A percentile compares a stretch with the other conserved stretches of the same genome.
These are phyloP conservation scores for Roridomyces roridus DNA, from an alignment of 768 basidiomycete genomes.

Conservation along the genomic window DNA sequence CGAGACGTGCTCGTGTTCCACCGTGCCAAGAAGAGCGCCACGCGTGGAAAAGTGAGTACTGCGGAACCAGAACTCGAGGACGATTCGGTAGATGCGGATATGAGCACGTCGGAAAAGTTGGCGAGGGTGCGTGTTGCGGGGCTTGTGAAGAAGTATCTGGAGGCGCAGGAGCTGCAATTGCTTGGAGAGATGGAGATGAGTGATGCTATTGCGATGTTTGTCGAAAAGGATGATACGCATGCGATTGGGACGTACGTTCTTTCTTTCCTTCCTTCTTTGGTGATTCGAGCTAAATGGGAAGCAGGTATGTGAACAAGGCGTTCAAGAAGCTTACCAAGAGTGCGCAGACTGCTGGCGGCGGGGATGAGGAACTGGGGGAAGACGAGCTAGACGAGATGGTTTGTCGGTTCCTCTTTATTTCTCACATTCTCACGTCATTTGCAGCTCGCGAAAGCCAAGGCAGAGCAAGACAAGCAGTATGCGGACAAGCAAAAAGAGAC, in stretches of 20 bases:
- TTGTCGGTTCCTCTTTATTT: conserved; percentile 24
- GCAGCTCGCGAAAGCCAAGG: conserved; percentile 74
- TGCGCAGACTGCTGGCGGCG: conserved; percentile 54
- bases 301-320: conserved; percentile 69
- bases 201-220: conserved; percentile 93
- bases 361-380: conserved; percentile 66
- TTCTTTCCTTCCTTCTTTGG: background rate
- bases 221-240: conserved; percentile 96
- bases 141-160: conserved; percentile 90
- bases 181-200: conserved; percentile 90
- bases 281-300: background rate
- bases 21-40: conserved; percentile 70
- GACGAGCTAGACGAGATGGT: conserved; percentile 79
- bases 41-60: conserved; percentile 64
- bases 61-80: conserved; percentile 73
- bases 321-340: conserved; percentile 70
- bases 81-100: conserved; percentile 54
- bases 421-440: background rate
- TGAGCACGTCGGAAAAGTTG: conserved; percentile 74
- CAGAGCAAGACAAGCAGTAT: conserved; percentile 70
- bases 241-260: conserved; percentile 84
- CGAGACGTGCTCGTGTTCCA: conserved; percentile 92
- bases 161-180: conserved; percentile 92
- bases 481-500: conserved; percentile 48
- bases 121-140: conserved; percentile 85